Conservation (phyloP, 1,284 basidiomycete species). For the Ustilago trichophora region DNA sequence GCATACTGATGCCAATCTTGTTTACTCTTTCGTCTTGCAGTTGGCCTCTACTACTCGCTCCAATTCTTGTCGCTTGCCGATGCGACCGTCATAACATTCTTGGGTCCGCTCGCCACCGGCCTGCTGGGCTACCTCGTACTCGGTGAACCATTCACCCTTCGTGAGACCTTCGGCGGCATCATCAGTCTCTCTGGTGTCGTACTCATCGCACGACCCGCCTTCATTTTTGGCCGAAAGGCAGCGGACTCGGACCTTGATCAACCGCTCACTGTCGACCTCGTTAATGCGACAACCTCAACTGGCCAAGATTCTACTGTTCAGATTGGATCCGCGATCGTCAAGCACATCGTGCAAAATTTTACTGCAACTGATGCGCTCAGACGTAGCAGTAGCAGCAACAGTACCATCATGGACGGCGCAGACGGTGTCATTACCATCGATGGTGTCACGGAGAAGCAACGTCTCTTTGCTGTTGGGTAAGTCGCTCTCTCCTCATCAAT, state of each 20-base stretch:
- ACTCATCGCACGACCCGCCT: constrained; percentile 69
- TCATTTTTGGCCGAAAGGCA: constrained; percentile 40
- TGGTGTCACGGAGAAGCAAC: constrained; percentile 67
- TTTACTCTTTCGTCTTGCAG: neutral
- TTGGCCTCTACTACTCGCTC: constrained; percentile 77
- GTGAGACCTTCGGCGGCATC: constrained; percentile 75
- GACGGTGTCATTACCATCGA: constrained; percentile 9
- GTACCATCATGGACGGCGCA: neutral
- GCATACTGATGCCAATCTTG: neutral
- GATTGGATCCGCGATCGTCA: constrained; percentile 9
- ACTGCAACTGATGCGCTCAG: constrained; percentile 5
- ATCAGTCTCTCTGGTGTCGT: constrained; percentile 74
- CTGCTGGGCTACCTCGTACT: constrained; percentile 77
- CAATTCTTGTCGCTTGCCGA: constrained; percentile 78
- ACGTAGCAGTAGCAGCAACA: neutral
- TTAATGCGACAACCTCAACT: constrained; percentile 1
- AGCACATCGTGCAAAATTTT: constrained; percentile 21
- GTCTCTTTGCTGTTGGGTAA: constrained; percentile 72
- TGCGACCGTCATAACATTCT: constrained; percentile 78
- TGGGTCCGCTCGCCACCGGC: constrained; percentile 76
- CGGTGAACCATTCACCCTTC: constrained; percentile 73
- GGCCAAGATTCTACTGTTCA: constrained; percentile 9
- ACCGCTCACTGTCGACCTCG: constrained; percentile 4
- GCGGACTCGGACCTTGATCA: constrained; percentile 31
- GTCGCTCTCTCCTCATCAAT: too few relatives aligned